Evolutionary conservation across 2,329 filamentous ascomycete genomes (phyloP).

Genomic region (Aspergillus niger): DNA sequence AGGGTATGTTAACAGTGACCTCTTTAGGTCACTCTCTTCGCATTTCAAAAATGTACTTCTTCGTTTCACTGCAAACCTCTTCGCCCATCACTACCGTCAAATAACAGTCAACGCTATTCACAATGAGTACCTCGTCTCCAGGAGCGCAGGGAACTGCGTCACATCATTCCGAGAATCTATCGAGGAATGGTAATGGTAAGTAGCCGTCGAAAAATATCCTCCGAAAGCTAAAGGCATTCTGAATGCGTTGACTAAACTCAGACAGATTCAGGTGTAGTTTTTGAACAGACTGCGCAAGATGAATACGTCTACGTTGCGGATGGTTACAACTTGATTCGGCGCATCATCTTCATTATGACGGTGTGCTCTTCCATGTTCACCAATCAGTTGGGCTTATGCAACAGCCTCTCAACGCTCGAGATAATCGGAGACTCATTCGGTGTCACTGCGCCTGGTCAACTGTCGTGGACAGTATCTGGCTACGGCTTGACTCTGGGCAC

Average conservation of each 20-base stretch:
- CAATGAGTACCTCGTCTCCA: not conserved
- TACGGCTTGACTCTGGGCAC: constrained; percentile 1
- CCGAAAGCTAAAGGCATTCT: not conserved
- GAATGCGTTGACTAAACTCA: not conserved
- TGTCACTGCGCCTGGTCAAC: not conserved
- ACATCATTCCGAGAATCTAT: not conserved
- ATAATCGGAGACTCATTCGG: not conserved
- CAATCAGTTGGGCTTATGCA: not conserved
- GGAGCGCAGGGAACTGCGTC: not conserved
- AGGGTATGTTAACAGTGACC: not conserved
- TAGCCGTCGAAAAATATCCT: not conserved
- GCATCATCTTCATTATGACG: constrained; percentile 3
- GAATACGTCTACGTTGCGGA: constrained; percentile 15
- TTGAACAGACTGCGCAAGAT: constrained; percentile 1
- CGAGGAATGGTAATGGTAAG: not conserved
- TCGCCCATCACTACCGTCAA: not conserved
- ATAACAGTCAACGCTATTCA: not conserved
- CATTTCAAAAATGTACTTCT: not conserved
- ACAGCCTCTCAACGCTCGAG: not conserved
- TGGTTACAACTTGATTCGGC: not conserved
- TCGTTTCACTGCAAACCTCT: not conserved
- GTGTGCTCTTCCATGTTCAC: not conserved
- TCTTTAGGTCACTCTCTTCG: not conserved
- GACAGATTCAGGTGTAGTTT: not conserved
- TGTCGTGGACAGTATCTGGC: constrained; percentile 1